Conservation (phyloP, 2,329 filamentous ascomycete genomes). For the Fusarium sp. region DNA sequence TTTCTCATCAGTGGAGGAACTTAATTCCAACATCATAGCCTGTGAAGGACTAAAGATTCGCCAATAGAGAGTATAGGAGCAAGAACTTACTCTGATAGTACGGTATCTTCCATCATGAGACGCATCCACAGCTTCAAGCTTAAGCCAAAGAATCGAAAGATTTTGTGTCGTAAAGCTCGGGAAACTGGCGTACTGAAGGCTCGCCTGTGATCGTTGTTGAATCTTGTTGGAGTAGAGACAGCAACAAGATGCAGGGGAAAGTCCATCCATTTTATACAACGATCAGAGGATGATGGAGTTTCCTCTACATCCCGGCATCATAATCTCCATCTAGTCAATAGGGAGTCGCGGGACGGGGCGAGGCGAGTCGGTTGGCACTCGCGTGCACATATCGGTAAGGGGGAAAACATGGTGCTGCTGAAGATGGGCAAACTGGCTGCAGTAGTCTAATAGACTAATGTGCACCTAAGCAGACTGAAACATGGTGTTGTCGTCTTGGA, state of each 20-base stretch:
- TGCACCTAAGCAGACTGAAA: not conserved
- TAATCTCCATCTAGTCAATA: not conserved
- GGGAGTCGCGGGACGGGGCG: not conserved
- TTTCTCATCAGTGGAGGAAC: not conserved
- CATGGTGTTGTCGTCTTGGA: not conserved
- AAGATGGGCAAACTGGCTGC: not conserved
- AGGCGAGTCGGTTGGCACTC: not conserved
- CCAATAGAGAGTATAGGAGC: not conserved
- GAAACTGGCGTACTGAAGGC: too few species aligned
- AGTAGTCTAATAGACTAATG: constrained; percentile 14
- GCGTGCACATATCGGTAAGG: constrained; percentile 6
- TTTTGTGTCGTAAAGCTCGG: too few species aligned
- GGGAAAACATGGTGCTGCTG: not conserved
- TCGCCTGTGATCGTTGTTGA: not conserved
- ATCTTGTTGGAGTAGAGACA: not conserved
- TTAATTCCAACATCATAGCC: not conserved
- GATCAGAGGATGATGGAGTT: not conserved
- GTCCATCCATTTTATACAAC: not conserved
- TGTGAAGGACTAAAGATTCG: not conserved
- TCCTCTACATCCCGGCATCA: not conserved
- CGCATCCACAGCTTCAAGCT: not conserved
- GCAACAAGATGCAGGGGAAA: not conserved
- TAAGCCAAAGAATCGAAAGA: not conserved
- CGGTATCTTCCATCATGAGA: not conserved
- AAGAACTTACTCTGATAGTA: not conserved